phyloP scores from a whole-genome alignment of 2,329 filamentous ascomycete genomes.

The Talaromyces islandicus region DNA sequence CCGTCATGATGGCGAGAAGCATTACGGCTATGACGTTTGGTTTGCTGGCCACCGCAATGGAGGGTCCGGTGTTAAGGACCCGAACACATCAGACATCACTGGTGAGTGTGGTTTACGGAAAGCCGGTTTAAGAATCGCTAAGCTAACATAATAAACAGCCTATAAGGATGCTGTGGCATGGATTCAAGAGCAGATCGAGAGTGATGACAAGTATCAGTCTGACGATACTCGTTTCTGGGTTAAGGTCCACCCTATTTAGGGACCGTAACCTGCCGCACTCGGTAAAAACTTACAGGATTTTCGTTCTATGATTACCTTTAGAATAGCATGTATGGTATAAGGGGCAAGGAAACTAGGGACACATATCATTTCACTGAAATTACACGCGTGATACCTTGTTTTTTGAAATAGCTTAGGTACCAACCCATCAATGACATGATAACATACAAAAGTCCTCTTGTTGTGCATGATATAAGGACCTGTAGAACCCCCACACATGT shows the following conservation, averaged over 20 bases:
- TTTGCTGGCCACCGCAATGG: conserved; percentile 21
- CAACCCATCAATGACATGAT: too few relatives aligned
- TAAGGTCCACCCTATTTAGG: conserved; percentile 17
- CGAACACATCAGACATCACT: conserved; percentile 19
- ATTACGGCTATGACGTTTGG: conserved; percentile 22
- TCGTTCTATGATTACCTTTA: too few relatives aligned
- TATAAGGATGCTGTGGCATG: conserved; percentile 23
- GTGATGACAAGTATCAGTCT: conserved; percentile 12
- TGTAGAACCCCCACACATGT: too few relatives aligned
- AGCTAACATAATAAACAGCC: neutral
- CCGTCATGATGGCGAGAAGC: conserved; percentile 18
- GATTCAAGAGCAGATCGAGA: conserved; percentile 22
- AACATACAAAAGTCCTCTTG: too few relatives aligned
- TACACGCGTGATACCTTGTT: too few relatives aligned
- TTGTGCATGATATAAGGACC: too few relatives aligned
- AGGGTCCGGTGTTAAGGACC: conserved; percentile 16
- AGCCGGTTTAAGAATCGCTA: conserved; percentile 27
- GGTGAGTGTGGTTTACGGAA: neutral
- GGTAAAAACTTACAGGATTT: too few relatives aligned
- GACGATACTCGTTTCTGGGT: conserved; percentile 27
- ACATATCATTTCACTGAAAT: too few relatives aligned
- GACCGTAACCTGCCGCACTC: too few relatives aligned
- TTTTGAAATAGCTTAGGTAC: too few relatives aligned
- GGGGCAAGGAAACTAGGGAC: too few relatives aligned
- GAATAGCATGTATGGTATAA: too few relatives aligned